Percentiles rank a stretch among this genome's conserved stretches.
phyloP scores from a whole-genome alignment of 345 rosid species.

The Raphanus sativus region DNA sequence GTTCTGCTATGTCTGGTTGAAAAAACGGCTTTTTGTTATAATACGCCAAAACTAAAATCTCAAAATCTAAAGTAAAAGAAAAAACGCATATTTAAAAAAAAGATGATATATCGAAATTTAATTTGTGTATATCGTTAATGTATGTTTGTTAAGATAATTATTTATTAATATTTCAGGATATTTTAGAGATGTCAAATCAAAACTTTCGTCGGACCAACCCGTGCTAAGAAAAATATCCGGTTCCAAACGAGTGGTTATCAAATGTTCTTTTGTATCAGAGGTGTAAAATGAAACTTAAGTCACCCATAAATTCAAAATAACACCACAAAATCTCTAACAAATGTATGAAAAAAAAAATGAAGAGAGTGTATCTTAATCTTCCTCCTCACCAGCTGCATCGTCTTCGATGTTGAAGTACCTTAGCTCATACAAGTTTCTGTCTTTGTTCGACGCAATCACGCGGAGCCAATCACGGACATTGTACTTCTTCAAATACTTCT shows the following conservation, averaged over 20 bases:
- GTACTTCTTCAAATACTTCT: slow-evolving; percentile 74
- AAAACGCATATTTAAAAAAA: neutral
- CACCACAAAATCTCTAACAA: neutral
- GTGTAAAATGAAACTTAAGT: neutral
- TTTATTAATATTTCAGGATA: neutral
- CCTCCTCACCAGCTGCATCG: slow-evolving; percentile 73
- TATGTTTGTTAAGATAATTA: neutral
- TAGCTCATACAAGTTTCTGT: slow-evolving; percentile 55
- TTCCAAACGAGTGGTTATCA: neutral
- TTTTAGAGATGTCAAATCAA: slow-evolving; percentile 1
- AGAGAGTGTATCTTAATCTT: slow-evolving; percentile 23
- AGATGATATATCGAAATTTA: neutral
- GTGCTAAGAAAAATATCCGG: neutral
- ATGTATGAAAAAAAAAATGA: neutral
- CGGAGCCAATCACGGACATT: slow-evolving; percentile 72
- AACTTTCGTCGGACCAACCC: slow-evolving; percentile 2
- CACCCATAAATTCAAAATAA: neutral
- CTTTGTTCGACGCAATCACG: slow-evolving; percentile 70
- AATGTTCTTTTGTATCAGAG: neutral
- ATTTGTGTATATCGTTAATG: neutral
- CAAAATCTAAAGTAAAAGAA: neutral
- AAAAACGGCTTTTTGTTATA: neutral
- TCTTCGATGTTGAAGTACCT: slow-evolving; percentile 75
- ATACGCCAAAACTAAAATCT: neutral
- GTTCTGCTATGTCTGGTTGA: neutral